These are phyloP conservation scores for Priceomyces fermenticarens DNA, from an alignment of 805 yeast genomes.

Conservation along the genomic window DNA sequence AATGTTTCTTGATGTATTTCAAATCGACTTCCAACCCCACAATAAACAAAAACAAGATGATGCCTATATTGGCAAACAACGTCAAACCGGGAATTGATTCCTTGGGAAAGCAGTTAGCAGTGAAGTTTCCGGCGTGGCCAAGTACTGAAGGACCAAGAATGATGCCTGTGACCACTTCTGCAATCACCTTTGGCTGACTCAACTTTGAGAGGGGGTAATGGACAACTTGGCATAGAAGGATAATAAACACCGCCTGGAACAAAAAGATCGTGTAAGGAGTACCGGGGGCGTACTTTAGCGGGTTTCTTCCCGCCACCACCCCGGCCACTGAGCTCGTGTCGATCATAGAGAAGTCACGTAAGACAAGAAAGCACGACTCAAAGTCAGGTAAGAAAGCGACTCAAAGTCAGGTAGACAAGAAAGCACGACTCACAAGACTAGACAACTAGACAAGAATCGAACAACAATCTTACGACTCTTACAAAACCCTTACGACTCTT, in stretches of 20 bases:
- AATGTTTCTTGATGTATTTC: slow-evolving; percentile 57
- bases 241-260: slow-evolving; percentile 64
- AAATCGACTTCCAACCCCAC: slow-evolving; percentile 80
- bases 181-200: slow-evolving; percentile 77
- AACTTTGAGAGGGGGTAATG: slow-evolving; percentile 59
- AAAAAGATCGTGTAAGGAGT: slow-evolving; percentile 68
- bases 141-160: slow-evolving; percentile 72
- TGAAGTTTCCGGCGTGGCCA: slow-evolving; percentile 69
- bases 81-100: slow-evolving; percentile 62
- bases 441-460: too few species aligned
- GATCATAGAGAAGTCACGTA: slow-evolving; percentile 29
- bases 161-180: slow-evolving; percentile 78
- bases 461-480: too few species aligned
- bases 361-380: too few species aligned
- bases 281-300: slow-evolving; percentile 54
- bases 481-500: too few species aligned
- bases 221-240: slow-evolving; percentile 55
- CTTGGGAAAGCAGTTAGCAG: slow-evolving; percentile 60
- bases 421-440: too few species aligned
- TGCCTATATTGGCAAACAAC: slow-evolving; percentile 70
- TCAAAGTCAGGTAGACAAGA: too few species aligned
- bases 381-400: too few species aligned
- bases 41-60: slow-evolving; percentile 69
- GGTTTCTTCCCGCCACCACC: slow-evolving; percentile 68
- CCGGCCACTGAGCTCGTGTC: slow-evolving; percentile 52